Conservation (phyloP, 768 basidiomycete genomes). For the Xerocomellus amylosporus region DNA sequence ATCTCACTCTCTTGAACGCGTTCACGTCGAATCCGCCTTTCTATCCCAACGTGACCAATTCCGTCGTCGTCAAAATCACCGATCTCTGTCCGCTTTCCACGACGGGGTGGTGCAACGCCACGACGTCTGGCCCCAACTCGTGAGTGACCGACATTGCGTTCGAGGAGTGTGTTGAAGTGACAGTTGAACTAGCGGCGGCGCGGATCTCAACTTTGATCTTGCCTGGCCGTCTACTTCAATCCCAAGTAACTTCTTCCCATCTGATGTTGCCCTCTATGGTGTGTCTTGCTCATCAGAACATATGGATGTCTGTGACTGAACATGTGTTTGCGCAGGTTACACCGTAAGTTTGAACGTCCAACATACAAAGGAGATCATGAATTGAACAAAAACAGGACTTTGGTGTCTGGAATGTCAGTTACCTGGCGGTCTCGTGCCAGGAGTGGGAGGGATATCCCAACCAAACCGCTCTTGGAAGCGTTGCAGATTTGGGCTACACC, state of each 20-base stretch:
- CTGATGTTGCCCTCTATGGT: constrained; percentile 65
- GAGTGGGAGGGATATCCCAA: constrained; percentile 64
- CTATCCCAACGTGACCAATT: constrained; percentile 56
- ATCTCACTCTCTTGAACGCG: constrained; percentile 68
- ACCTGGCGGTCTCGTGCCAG: constrained; percentile 60
- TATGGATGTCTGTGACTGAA: constrained; percentile 27
- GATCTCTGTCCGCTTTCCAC: constrained; percentile 70
- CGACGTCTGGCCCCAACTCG: constrained; percentile 57
- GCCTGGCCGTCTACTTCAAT: constrained; percentile 74
- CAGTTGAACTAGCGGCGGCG: constrained; percentile 51
- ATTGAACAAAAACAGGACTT: constrained; percentile 54
- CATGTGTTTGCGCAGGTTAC: constrained; percentile 34
- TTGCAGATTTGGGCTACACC: constrained; percentile 50
- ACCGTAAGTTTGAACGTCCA: constrained; percentile 29
- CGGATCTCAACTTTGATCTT: constrained; percentile 78
- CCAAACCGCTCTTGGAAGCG: constrained; percentile 64
- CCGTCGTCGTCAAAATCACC: constrained; percentile 72
- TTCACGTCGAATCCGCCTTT: constrained; percentile 67
- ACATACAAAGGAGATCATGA: not conserved
- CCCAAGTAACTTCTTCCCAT: constrained; percentile 71
- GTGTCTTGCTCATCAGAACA: constrained; percentile 8
- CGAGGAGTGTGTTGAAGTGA: not conserved
- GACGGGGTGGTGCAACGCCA: constrained; percentile 71
- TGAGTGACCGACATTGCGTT: constrained; percentile 34
- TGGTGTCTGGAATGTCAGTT: constrained; percentile 82